Base-by-base conservation (phyloP, 2,329 filamentous ascomycete genomes). In the Lasiodiplodia gonubiensis region DNA sequence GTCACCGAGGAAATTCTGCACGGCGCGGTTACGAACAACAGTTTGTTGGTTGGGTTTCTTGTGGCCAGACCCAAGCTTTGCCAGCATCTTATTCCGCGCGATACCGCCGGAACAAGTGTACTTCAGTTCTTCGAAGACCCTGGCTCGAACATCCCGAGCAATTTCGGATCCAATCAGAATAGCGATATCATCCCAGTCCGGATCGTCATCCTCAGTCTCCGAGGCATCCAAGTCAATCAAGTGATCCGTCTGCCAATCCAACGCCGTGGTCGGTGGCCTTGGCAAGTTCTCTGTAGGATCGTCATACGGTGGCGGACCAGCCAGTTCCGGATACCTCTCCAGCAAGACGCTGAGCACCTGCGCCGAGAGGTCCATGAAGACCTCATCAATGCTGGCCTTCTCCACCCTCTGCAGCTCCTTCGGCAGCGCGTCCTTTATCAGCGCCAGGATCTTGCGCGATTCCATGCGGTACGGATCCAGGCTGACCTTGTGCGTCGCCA, bases 41-140 rank as follows among this genome's bases (percentile, higher is more conserved):
- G 94, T 98, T 80, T 99, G 95, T 72, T 91, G 88, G 75, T 97
- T 95, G 39, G 95, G 95, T 78, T 99, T 99, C 80, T 93, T 94
- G 81, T 94, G 89, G 7, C 88, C 93, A 27, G 93, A 97, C 35
- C 94, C 95, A 67, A 99, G 83, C 81, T 99, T 99, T 69, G 94
- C 93, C 69, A 99, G 84, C 87, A 97, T 93, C 80, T 98, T 99
- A 82, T 97, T 99, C 70, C 87, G 87, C 35, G 93, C 91, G 70
- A 99, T 84, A 7, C 95, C 95, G 0, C 89, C 94, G 7, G 94
- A 97, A 79, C 94, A 97, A 4, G 94, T 98, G 77, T 97, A 99
- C 65, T 89, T 87, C 64, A 98, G 81, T 70, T 86, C 84, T 54
- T 90, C 85, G 71, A 85, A 88, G 67, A 99, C 86, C 61, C 86